Evolutionary conservation across 148 eudicot genomes (phyloP).

Genomic region (Gaultheria prostrata): DNA sequence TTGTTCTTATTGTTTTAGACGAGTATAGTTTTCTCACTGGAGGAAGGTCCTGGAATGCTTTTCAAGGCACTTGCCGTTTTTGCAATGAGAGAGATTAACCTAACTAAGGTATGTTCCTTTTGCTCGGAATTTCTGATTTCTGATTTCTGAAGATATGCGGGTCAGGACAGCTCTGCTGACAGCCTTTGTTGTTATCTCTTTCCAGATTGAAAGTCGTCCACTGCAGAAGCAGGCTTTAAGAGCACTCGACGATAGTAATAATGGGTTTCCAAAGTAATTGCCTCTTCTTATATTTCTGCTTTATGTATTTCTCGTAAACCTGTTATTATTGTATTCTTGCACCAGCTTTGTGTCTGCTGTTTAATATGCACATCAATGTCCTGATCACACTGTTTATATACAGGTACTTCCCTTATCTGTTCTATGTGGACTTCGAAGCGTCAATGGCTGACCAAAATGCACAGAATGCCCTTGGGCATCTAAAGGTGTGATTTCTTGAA

Average conservation of each 20-base stretch:
- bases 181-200: not conserved
- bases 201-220: slow-evolving; percentile 93
- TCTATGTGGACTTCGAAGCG: slow-evolving; percentile 68
- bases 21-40: slow-evolving; percentile 81
- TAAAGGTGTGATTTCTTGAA: slow-evolving; percentile 37
- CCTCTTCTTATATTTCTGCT: not conserved
- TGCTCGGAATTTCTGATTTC: not conserved
- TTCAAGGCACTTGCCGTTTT: slow-evolving; percentile 86
- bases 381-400: slow-evolving; percentile 6
- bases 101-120: slow-evolving; percentile 57
- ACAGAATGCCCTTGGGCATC: slow-evolving; percentile 56
- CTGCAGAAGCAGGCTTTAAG: slow-evolving; percentile 47
- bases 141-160: not conserved
- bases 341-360: not conserved
- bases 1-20: slow-evolving; percentile 40
- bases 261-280: slow-evolving; percentile 56
- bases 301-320: not conserved
- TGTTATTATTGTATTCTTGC: not conserved
- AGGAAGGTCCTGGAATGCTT: slow-evolving; percentile 88
- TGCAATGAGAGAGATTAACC: slow-evolving; percentile 70
- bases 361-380: not conserved
- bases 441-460: slow-evolving; percentile 56
- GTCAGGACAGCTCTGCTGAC: not conserved
- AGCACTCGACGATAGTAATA: slow-evolving; percentile 35
- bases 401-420: slow-evolving; percentile 57